A percentile compares a stretch with the other conserved stretches of the same genome.
Evolutionary conservation across 2,329 filamentous ascomycete species (phyloP).

Genomic region (Fusarium denticulatum): DNA sequence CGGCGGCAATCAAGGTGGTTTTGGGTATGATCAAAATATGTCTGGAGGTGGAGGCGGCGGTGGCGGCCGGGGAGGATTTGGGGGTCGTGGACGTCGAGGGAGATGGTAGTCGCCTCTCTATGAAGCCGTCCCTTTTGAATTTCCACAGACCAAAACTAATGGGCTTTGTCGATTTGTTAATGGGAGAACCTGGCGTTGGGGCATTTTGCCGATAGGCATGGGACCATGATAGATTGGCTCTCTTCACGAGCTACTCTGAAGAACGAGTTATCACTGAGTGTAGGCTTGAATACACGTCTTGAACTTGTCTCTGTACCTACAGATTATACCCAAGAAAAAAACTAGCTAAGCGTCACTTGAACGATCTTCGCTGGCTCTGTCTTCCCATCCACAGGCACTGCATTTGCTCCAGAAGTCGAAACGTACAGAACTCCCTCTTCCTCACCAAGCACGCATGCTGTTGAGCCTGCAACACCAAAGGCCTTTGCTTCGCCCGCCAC

Average conservation of each 20-base stretch:
- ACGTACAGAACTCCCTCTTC: conserved; percentile 26
- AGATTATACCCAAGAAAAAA: background rate
- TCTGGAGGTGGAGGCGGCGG: conserved; percentile 49
- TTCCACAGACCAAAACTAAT: background rate
- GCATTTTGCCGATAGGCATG: conserved; percentile 35
- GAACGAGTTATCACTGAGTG: conserved; percentile 6
- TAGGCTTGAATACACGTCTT: conserved; percentile 6
- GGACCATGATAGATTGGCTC: conserved; percentile 34
- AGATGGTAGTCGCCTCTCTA: conserved; percentile 28
- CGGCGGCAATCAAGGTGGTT: conserved; percentile 63
- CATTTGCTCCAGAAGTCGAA: conserved; percentile 23
- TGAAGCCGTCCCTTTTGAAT: background rate
- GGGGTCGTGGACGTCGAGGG: conserved; percentile 42
- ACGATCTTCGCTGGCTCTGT: conserved; percentile 36
- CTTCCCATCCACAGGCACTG: conserved; percentile 25
- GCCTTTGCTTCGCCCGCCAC: conserved; percentile 18
- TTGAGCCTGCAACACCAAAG: conserved; percentile 25
- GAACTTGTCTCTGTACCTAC: background rate
- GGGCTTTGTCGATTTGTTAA: conserved; percentile 36
- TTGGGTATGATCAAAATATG: conserved; percentile 61
- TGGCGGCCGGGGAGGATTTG: conserved; percentile 49
- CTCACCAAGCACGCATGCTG: conserved; percentile 21
- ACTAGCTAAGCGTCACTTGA: conserved; percentile 14
- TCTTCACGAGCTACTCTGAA: conserved; percentile 14
- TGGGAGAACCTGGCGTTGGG: conserved; percentile 43